Conservation (phyloP, 345 rosid genomes). For the Dimocarpus longan region DNA sequence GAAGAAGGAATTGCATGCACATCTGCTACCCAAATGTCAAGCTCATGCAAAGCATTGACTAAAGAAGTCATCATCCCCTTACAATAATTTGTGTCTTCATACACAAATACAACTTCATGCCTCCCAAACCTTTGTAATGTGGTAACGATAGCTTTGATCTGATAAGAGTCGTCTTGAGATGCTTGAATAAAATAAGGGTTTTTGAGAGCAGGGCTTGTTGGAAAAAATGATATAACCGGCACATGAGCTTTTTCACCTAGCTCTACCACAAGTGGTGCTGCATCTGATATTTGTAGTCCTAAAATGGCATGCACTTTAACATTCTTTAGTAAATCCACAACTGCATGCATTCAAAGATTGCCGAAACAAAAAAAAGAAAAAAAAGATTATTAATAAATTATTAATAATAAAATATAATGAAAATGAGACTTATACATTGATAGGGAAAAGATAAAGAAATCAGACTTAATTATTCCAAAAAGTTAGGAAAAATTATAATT, state of each 20-base stretch:
- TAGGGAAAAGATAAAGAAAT: no score
- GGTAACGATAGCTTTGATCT: conserved; percentile 34
- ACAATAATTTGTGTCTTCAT: conserved; percentile 42
- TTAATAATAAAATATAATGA: no score
- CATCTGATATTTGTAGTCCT: conserved; percentile 37
- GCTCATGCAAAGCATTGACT: conserved; percentile 30
- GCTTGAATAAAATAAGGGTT: conserved; percentile 33
- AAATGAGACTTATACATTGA: no score
- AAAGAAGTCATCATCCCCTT: conserved; percentile 34
- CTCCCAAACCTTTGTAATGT: conserved; percentile 36
- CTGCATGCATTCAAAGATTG: conserved; percentile 27
- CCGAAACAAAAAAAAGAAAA: background rate
- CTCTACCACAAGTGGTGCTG: conserved; percentile 32
- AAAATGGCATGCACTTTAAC: conserved; percentile 41
- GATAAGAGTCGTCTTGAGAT: conserved; percentile 30
- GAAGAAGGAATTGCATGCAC: conserved; percentile 25
- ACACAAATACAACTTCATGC: conserved; percentile 39
- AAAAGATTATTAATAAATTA: no score
- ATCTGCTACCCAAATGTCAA: conserved; percentile 24
- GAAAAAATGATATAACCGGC: conserved; percentile 41
- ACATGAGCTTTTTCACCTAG: conserved; percentile 39
- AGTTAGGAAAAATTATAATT: no score
- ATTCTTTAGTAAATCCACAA: conserved; percentile 41
- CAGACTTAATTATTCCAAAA: no score
- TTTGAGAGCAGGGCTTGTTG: conserved; percentile 32